Base-by-base conservation (phyloP, 805 yeast genomes). In the Ascoidea tarda region DNA sequence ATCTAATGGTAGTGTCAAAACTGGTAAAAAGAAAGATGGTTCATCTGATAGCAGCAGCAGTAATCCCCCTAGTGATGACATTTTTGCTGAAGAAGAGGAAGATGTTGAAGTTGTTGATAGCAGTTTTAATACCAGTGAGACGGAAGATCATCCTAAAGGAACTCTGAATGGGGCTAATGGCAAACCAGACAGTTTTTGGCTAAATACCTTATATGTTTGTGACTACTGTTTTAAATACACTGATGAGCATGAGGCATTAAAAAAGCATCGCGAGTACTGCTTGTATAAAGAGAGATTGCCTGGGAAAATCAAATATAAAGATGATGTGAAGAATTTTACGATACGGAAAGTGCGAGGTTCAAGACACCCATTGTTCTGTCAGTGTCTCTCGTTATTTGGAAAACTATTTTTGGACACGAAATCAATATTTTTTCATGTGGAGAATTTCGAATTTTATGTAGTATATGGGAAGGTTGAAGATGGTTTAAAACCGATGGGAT, bases 361-460 rank as follows among this genome's bases (percentile, higher is more conserved):
- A 6, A 71, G 75, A 47, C 78, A 84, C 59, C 70, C 73, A 52
- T 65, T 88, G 32, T 88, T 82, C 58, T 80, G 96, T 57, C 98
- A 91, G 63, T 82, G 87, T 59, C 66, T 93, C 54, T 81, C 91
- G 55, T 71, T 93, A 5, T 83, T 91, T 64, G 93, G 95, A 0
- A 88, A 90, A 66, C 75, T 93, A 46, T 93, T 87, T 60, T 73
- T 93, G 6, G 96, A 89, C 56, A 88, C 87, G 63, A 93, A 93
- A 66, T 87, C 96, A 0, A 83, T 91, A 38, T 87, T 81, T 65
- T 91, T 84, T 67, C 76, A 81, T 45, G 79, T 88, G 4, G 90
- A 85, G 45, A 76, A 77, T 52, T 91, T 85, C 66, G 90, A 86
- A 55, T 87, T 88, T 65, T 93, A 81, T 64, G 74, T 88, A 32